These are phyloP conservation scores for Cercospora sp. DNA, from an alignment of 2,329 filamentous ascomycete genomes.

Conservation along the genomic window DNA sequence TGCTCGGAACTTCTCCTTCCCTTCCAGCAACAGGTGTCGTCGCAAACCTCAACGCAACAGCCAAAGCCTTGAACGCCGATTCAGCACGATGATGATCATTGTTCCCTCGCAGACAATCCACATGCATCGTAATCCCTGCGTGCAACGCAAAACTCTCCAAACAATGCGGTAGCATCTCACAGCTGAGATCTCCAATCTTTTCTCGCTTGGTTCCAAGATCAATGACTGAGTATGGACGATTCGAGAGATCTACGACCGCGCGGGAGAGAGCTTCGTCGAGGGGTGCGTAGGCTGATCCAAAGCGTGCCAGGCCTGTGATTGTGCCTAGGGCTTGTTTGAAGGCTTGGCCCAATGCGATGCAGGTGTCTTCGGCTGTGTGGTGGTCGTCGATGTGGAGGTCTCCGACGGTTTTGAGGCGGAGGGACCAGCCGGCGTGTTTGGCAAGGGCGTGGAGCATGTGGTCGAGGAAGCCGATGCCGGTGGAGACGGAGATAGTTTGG, in stretches of 20 bases:
- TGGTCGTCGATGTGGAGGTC: conserved; percentile 98
- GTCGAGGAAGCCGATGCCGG: conserved; percentile 95
- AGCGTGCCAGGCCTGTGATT: conserved; percentile 80
- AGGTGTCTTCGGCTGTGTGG: conserved; percentile 95
- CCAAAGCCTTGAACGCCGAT: conserved; percentile 95
- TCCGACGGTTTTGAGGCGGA: conserved; percentile 78
- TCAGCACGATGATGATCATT: conserved; percentile 97
- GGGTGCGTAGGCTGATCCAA: conserved; percentile 87
- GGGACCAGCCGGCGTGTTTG: conserved; percentile 93
- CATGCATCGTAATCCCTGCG: conserved; percentile 88
- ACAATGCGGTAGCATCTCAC: conserved; percentile 97
- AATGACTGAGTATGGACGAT: conserved; percentile 81
- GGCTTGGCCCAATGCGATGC: conserved; percentile 81
- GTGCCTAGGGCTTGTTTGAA: conserved; percentile 79
- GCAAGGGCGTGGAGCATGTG: conserved; percentile 98
- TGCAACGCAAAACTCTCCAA: conserved; percentile 91
- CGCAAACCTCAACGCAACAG: conserved; percentile 78
- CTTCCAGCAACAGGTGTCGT: conserved; percentile 72
- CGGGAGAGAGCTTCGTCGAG: conserved; percentile 93
- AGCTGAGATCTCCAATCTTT: conserved; percentile 89
- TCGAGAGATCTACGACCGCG: conserved; percentile 91
- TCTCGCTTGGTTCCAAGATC: conserved; percentile 84
- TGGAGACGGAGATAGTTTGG: conserved; percentile 84
- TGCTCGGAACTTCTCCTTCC: conserved; percentile 92
- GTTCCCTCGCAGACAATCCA: conserved; percentile 83